These are phyloP conservation scores for Rhodomyrtus psidioides DNA, from an alignment of 441 rosid species.

Conservation along the genomic window DNA sequence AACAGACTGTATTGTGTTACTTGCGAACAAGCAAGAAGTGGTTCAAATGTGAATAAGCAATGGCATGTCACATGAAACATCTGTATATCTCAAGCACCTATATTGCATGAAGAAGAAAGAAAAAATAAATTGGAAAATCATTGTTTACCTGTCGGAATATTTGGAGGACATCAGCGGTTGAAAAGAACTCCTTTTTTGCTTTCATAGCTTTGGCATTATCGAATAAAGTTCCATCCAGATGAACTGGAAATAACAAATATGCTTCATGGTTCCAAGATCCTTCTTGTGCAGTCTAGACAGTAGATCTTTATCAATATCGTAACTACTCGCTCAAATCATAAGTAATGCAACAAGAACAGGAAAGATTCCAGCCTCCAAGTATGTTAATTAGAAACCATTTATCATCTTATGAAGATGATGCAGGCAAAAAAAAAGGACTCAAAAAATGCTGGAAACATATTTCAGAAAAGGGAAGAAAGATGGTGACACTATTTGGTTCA, in stretches of 20 bases:
- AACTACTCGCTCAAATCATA: background rate
- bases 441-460: background rate
- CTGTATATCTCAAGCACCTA: background rate
- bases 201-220: conserved; percentile 73
- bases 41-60: background rate
- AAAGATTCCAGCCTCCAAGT: background rate
- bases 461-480: background rate
- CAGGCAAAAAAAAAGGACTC: background rate
- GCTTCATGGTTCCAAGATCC: conserved; percentile 85
- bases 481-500: background rate
- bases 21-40: background rate
- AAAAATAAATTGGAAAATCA: background rate
- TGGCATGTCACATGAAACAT: background rate
- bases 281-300: conserved; percentile 60
- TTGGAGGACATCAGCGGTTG: conserved; percentile 75
- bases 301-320: background rate
- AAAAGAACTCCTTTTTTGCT: conserved; percentile 76
- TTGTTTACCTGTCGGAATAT: conserved; percentile 80
- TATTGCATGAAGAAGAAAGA: background rate
- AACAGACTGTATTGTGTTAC: background rate
- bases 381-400: background rate
- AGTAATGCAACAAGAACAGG: background rate
- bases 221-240: conserved; percentile 87
- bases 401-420: background rate
- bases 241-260: conserved; percentile 93